Conservation (phyloP, 768 basidiomycete species). For the Russula compacta region DNA sequence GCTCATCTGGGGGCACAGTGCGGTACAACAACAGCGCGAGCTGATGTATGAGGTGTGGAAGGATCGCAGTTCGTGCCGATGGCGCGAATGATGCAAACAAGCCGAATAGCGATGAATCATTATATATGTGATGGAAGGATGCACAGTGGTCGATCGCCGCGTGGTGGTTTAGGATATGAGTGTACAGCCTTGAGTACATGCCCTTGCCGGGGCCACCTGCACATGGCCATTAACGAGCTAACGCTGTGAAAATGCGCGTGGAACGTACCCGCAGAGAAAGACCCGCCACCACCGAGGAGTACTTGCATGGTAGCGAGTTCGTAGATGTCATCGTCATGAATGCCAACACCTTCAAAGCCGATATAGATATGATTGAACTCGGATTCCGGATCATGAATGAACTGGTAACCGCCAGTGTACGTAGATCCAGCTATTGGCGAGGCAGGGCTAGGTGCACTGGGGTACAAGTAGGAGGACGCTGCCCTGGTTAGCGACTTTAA, state of each 20-base stretch:
- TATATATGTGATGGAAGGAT: slow-evolving; percentile 96
- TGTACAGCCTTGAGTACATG: slow-evolving; percentile 97
- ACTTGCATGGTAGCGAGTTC: slow-evolving; percentile 91
- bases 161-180: slow-evolving; percentile 91
- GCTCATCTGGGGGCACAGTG: slow-evolving; percentile 55
- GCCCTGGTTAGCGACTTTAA: slow-evolving; percentile 67
- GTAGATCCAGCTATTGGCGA: slow-evolving; percentile 26
- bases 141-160: slow-evolving; percentile 91
- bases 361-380: slow-evolving; percentile 93
- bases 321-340: slow-evolving; percentile 88
- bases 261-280: slow-evolving; percentile 78
- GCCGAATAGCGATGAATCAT: slow-evolving; percentile 89
- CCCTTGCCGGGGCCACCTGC: slow-evolving; percentile 94
- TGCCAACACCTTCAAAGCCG: slow-evolving; percentile 84
- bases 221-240: slow-evolving; percentile 7
- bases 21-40: slow-evolving; percentile 72
- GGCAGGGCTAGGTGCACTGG: slow-evolving; percentile 22
- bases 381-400: slow-evolving; percentile 46
- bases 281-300: slow-evolving; percentile 89
- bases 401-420: slow-evolving; percentile 82
- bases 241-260: not conserved
- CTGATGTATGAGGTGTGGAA: slow-evolving; percentile 83
- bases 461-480: slow-evolving; percentile 64
- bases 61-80: slow-evolving; percentile 45
- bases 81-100: slow-evolving; percentile 81